These are phyloP conservation scores for Euryodendron excelsum DNA, from an alignment of 148 eudicot species.

Conservation along the genomic window DNA sequence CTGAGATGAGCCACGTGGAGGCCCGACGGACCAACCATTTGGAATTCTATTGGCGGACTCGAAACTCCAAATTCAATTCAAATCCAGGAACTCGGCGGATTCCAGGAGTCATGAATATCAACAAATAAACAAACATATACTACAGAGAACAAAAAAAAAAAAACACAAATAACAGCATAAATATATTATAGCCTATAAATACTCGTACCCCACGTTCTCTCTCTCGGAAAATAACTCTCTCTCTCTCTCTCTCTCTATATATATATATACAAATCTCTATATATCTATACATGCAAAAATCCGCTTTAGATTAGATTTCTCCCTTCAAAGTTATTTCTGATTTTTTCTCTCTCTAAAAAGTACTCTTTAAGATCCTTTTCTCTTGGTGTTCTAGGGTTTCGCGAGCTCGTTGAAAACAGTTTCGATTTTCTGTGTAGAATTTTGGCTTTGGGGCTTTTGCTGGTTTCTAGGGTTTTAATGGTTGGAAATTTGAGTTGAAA, in stretches of 20 bases:
- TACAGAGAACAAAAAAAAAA: background rate
- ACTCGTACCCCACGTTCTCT: too few species aligned
- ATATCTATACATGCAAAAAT: too few species aligned
- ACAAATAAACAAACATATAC: background rate
- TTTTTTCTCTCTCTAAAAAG: background rate
- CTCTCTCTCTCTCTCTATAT: background rate
- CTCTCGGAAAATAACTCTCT: too few species aligned
- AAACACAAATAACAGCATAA: background rate
- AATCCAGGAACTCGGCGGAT: slow-evolving; percentile 6
- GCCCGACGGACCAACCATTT: background rate
- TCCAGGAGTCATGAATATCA: background rate
- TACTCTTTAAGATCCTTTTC: too few species aligned
- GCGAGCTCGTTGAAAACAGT: background rate
- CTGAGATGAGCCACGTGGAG: background rate
- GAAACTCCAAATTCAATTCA: slow-evolving; percentile 12
- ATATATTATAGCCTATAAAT: background rate
- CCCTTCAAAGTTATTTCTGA: background rate
- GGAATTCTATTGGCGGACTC: slow-evolving; percentile 22
- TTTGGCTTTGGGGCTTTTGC: background rate
- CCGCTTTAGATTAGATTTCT: background rate
- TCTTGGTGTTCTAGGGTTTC: background rate
- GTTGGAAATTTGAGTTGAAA: background rate
- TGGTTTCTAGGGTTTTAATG: background rate
- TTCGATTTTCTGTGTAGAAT: background rate
- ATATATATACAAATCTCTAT: background rate